Evolutionary conservation across 2,329 filamentous ascomycete species (phyloP).

Genomic region (Clarireedia homoeocarpa): DNA sequence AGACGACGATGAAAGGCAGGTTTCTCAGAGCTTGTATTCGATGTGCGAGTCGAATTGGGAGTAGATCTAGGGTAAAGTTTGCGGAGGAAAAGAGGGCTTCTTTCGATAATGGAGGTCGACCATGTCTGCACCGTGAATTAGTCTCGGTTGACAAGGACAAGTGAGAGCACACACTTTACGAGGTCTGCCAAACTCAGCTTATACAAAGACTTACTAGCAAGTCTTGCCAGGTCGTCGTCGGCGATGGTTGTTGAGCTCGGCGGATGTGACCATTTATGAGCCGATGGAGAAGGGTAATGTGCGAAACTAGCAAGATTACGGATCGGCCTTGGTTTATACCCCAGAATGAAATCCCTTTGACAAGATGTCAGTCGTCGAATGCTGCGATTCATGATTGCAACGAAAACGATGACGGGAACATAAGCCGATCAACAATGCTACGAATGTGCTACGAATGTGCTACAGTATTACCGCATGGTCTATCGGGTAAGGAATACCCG

Average conservation of each 20-base stretch:
- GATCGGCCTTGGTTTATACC: background rate
- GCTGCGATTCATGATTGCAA: too few relatives aligned
- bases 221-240: slow-evolving; percentile 69
- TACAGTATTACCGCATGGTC: too few relatives aligned
- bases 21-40: slow-evolving; percentile 90
- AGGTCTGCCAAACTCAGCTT: slow-evolving; percentile 80
- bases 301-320: background rate
- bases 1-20: slow-evolving; percentile 93
- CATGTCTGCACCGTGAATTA: slow-evolving; percentile 43
- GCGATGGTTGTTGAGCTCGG: slow-evolving; percentile 44
- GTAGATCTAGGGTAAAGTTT: slow-evolving; percentile 88
- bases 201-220: slow-evolving; percentile 73
- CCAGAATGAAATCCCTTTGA: too few relatives aligned
- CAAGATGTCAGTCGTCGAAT: too few relatives aligned
- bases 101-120: slow-evolving; percentile 75
- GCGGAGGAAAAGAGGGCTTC: slow-evolving; percentile 79
- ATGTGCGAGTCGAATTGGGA: slow-evolving; percentile 86
- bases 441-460: too few relatives aligned
- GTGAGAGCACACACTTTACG: slow-evolving; percentile 55
- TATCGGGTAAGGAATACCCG: too few relatives aligned
- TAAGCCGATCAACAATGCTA: too few relatives aligned
- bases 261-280: slow-evolving; percentile 35
- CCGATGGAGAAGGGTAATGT: slow-evolving; percentile 25
- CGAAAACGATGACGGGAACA: too few relatives aligned
- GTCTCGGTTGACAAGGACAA: background rate